Percentiles rank a stretch among this genome's conserved stretches.
Evolutionary conservation across 345 rosid genomes (phyloP).

Genomic region (Acer campestre): DNA sequence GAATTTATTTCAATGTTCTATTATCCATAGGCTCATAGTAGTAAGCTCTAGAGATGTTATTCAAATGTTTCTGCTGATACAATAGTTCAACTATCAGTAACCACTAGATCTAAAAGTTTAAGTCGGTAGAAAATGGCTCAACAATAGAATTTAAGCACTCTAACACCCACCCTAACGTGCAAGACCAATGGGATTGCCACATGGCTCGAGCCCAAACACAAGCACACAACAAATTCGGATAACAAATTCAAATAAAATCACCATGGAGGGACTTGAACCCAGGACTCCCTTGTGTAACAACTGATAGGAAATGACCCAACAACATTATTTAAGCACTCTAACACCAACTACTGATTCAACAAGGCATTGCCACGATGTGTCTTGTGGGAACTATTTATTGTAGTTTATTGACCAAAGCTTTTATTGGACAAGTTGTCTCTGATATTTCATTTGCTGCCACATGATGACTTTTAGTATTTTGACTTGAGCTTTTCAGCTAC

Average conservation of each 20-base stretch:
- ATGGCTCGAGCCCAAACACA: too few relatives aligned
- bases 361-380: background rate
- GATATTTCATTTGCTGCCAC: background rate
- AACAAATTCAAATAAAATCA: too few relatives aligned
- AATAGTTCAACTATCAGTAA: background rate
- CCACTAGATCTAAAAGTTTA: too few relatives aligned
- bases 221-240: too few relatives aligned
- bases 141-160: too few relatives aligned
- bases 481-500: background rate
- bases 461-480: background rate
- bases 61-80: background rate
- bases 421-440: background rate
- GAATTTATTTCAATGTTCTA: background rate
- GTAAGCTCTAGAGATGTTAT: conserved; percentile 4
- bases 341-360: background rate
- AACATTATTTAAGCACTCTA: too few relatives aligned
- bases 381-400: background rate
- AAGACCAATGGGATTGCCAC: too few relatives aligned
- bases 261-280: too few relatives aligned
- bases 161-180: too few relatives aligned
- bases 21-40: background rate
- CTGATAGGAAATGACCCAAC: too few relatives aligned
- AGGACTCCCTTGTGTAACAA: too few relatives aligned
- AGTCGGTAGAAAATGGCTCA: too few relatives aligned
- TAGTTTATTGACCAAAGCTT: background rate